phyloP scores from a whole-genome alignment of 139 green algal species.

The Coelastrella sp. region DNA sequence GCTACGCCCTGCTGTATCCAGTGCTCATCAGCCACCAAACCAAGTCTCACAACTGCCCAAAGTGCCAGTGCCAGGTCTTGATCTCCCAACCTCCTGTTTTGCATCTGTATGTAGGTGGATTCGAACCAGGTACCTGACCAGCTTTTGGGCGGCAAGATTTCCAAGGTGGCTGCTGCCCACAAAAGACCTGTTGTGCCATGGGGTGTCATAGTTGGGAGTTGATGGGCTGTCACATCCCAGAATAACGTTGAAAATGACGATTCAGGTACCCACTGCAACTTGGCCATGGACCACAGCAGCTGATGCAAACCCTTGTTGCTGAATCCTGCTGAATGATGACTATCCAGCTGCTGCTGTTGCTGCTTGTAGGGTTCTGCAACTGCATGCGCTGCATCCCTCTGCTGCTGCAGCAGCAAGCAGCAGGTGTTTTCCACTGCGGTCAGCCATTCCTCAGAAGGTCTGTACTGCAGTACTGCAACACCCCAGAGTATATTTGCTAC shows the following conservation, averaged over 20 bases:
- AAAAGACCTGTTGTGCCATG: conserved; percentile 22
- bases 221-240: background rate
- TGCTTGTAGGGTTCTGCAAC: background rate
- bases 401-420: conserved; percentile 17
- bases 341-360: conserved; percentile 5
- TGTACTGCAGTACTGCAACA: conserved; percentile 30
- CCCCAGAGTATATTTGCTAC: conserved; percentile 42
- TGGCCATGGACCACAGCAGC: conserved; percentile 32
- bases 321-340: no score
- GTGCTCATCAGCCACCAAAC: background rate
- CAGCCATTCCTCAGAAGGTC: conserved; percentile 29
- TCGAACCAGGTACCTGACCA: background rate
- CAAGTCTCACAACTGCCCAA: conserved; percentile 31
- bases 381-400: background rate
- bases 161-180: conserved; percentile 32
- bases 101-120: background rate
- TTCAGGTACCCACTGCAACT: conserved; percentile 23
- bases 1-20: conserved; percentile 15
- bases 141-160: background rate
- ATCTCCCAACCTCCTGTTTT: background rate
- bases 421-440: background rate
- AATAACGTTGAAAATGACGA: background rate
- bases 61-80: conserved; percentile 25
- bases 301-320: conserved; percentile 19
- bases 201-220: conserved; percentile 11